Evolutionary conservation across 345 rosid genomes (phyloP).

Genomic region (Corchorus capsularis): DNA sequence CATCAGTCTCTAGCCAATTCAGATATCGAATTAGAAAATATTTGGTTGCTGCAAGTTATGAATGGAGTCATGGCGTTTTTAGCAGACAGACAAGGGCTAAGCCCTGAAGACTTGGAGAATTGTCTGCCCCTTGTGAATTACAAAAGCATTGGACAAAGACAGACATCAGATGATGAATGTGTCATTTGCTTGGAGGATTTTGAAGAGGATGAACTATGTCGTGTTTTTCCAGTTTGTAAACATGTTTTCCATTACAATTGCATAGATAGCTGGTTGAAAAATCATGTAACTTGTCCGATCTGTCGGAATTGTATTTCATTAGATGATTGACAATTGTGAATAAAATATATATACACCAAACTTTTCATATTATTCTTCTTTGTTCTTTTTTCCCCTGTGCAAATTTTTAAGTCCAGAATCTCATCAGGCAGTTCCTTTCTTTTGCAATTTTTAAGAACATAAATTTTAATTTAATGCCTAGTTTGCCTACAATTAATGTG

Average conservation of each 20-base stretch:
- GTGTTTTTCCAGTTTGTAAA: conserved; percentile 21
- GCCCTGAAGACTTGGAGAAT: conserved; percentile 2
- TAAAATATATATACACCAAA: not conserved
- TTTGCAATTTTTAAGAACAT: too few species aligned
- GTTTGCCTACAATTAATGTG: too few species aligned
- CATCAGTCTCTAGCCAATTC: not conserved
- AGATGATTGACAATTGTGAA: conserved; percentile 1
- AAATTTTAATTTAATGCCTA: too few species aligned
- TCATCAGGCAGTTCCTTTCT: not conserved
- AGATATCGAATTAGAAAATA: not conserved
- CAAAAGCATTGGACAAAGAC: not conserved
- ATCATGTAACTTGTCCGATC: conserved; percentile 26
- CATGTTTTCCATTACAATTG: conserved; percentile 32
- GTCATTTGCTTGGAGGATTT: conserved; percentile 41
- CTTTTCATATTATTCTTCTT: not conserved
- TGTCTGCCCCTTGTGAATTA: not conserved
- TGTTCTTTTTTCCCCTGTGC: not conserved
- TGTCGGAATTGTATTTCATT: conserved; percentile 22
- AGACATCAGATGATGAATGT: conserved; percentile 26
- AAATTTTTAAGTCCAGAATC: not conserved
- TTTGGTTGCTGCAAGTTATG: not conserved
- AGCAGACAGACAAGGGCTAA: conserved; percentile 2
- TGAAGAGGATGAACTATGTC: conserved; percentile 24
- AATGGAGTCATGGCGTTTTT: conserved; percentile 1
- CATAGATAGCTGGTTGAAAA: conserved; percentile 26